A percentile compares a stretch with the other conserved stretches of the same genome.
These are phyloP conservation scores for Aspergillus campestris DNA, from an alignment of 495 filamentous ascomycete genomes.

Conservation along the genomic window DNA sequence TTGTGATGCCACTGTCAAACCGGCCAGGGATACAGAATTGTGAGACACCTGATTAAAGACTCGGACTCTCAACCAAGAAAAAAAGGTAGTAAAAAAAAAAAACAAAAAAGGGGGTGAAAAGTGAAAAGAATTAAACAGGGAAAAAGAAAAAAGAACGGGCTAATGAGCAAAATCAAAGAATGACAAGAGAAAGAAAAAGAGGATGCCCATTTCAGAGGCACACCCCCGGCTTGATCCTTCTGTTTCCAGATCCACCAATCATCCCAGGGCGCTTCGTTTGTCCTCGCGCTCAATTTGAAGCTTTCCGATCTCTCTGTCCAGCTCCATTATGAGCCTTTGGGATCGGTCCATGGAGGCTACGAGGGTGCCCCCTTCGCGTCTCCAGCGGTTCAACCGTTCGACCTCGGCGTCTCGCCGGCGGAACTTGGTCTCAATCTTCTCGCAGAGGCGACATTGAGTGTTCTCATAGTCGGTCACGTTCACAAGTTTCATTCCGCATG, in stretches of 20 bases:
- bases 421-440: constrained; percentile 82
- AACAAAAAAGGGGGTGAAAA: constrained; percentile 2
- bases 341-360: constrained; percentile 76
- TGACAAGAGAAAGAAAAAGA: constrained; percentile 8
- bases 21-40: constrained; percentile 13
- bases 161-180: constrained; percentile 13
- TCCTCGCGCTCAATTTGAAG: constrained; percentile 35
- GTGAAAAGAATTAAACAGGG: constrained; percentile 13
- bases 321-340: constrained; percentile 49
- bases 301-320: constrained; percentile 55
- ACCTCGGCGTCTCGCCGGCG: constrained; percentile 66
- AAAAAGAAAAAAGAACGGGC: not conserved
- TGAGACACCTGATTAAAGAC: constrained; percentile 28
- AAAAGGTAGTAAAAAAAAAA: too few species aligned
- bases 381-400: constrained; percentile 76
- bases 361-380: constrained; percentile 57
- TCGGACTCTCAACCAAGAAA: constrained; percentile 9
- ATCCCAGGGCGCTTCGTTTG: constrained; percentile 24
- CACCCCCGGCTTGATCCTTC: constrained; percentile 5
- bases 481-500: constrained; percentile 92
- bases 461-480: constrained; percentile 52
- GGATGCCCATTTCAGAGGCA: constrained; percentile 3
- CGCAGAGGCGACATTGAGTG: constrained; percentile 72
- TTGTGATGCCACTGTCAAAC: constrained; percentile 23
- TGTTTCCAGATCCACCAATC: constrained; percentile 7